Evolutionary conservation across 1,284 basidiomycete species (phyloP).

Genomic region (Cryptococcus hybrid): DNA sequence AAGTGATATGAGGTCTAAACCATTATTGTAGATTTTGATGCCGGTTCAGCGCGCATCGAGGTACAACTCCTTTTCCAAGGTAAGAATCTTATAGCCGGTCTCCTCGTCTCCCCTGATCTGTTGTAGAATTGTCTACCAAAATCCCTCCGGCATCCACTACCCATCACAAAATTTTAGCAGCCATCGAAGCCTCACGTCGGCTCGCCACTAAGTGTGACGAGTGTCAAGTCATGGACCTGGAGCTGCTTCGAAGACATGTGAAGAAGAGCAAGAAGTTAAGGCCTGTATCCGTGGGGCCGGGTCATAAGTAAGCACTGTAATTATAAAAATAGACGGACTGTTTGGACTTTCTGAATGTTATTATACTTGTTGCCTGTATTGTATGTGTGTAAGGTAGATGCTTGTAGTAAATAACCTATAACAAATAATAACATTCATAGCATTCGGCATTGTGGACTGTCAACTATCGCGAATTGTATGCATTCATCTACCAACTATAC

Average conservation of each 20-base stretch:
- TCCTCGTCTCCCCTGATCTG: no score
- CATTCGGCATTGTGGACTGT: no score
- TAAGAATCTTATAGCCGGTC: neutral
- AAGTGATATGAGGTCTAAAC: neutral
- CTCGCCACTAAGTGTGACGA: conserved; percentile 8
- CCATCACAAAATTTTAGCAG: conserved; percentile 6
- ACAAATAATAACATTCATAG: no score
- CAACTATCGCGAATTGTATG: neutral
- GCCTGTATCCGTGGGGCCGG: conserved; percentile 9
- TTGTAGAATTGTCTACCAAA: neutral
- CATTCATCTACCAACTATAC: neutral
- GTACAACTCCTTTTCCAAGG: conserved; percentile 33
- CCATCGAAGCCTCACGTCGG: conserved; percentile 9
- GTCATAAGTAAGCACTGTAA: neutral
- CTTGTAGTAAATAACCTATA: no score
- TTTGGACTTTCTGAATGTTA: no score
- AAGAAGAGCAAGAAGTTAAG: conserved; percentile 7
- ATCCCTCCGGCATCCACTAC: conserved; percentile 5
- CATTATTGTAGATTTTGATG: conserved; percentile 21
- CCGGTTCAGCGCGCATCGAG: conserved; percentile 31
- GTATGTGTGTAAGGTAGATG: no score
- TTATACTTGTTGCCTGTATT: no score
- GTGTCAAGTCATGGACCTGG: conserved; percentile 18
- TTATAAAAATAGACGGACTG: no score
- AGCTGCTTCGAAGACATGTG: conserved; percentile 13